These are phyloP conservation scores for Coemansia sp. DNA, from an alignment of 192 early-diverging fungal species.

Conservation along the genomic window DNA sequence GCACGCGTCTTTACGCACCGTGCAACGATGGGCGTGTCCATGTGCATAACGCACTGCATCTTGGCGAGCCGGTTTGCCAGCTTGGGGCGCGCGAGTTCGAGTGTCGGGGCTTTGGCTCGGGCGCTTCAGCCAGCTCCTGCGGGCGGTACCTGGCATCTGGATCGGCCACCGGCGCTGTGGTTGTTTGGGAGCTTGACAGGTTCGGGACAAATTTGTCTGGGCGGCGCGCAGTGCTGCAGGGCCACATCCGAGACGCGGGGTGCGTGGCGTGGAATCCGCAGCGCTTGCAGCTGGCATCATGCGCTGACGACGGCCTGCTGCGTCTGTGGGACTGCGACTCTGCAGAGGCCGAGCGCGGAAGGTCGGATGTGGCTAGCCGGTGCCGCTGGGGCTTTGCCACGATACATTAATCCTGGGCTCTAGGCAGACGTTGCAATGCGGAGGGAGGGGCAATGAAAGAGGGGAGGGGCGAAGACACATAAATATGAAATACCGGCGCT, in stretches of 20 bases:
- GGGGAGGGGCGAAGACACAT: no score
- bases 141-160: slow-evolving; percentile 69
- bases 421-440: no score
- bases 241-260: slow-evolving; percentile 65
- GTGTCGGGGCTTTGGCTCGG: slow-evolving; percentile 67
- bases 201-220: slow-evolving; percentile 18
- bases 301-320: slow-evolving; percentile 71
- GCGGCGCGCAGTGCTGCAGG: slow-evolving; percentile 55
- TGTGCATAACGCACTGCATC: slow-evolving; percentile 61
- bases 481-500: no score
- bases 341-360: slow-evolving; percentile 20
- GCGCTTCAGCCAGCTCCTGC: slow-evolving; percentile 68
- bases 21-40: slow-evolving; percentile 68
- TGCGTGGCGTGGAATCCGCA: slow-evolving; percentile 70
- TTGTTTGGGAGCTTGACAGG: slow-evolving; percentile 69
- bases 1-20: slow-evolving; percentile 65
- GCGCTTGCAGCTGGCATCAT: slow-evolving; percentile 63
- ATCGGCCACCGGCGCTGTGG: slow-evolving; percentile 60
- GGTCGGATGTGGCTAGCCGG: slow-evolving; percentile 19
- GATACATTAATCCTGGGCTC: background rate
- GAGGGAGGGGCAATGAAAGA: no score
- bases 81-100: slow-evolving; percentile 60
- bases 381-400: slow-evolving; percentile 41
- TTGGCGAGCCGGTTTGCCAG: slow-evolving; percentile 50
- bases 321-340: slow-evolving; percentile 65